phyloP scores from a whole-genome alignment of 2,329 filamentous ascomycete genomes.

The Hypomyces perniciosus region DNA sequence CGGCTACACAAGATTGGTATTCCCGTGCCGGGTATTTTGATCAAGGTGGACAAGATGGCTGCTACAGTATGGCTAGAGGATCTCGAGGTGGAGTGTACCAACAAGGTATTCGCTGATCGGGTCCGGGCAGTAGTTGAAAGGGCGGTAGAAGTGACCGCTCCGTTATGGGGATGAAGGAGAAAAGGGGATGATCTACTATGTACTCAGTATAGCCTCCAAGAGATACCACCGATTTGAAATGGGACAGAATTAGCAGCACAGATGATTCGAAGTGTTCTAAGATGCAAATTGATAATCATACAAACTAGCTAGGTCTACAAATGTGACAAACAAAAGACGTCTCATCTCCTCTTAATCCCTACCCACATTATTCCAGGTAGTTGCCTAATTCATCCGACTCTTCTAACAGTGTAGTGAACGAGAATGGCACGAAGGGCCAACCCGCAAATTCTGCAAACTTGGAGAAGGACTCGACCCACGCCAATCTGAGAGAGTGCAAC shows the following conservation, averaged over 20 bases:
- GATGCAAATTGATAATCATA: constrained; percentile 20
- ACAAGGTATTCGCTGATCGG: constrained; percentile 72
- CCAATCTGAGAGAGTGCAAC: constrained; percentile 84
- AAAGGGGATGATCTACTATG: constrained; percentile 11
- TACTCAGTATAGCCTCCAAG: background rate
- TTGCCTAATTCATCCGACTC: constrained; percentile 64
- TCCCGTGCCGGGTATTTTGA: constrained; percentile 80
- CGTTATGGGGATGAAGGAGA: constrained; percentile 52
- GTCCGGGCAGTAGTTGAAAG: constrained; percentile 86
- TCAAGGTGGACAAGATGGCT: constrained; percentile 80
- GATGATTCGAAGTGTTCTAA: background rate
- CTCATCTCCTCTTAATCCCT: background rate
- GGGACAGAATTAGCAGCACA: background rate
- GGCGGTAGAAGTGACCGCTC: constrained; percentile 79
- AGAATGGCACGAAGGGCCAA: constrained; percentile 82
- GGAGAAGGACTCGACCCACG: constrained; percentile 97
- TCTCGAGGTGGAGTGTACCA: constrained; percentile 80
- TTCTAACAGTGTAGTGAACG: constrained; percentile 76
- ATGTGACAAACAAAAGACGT: constrained; percentile 1
- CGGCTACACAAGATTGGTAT: constrained; percentile 79
- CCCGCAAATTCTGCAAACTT: constrained; percentile 94
- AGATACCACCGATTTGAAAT: constrained; percentile 3
- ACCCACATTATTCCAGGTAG: constrained; percentile 39
- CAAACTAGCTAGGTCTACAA: constrained; percentile 26
- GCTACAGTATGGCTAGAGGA: constrained; percentile 91